Base-by-base conservation (phyloP, 1,139 yeast species). In the Yamadazyma buinensis region DNA sequence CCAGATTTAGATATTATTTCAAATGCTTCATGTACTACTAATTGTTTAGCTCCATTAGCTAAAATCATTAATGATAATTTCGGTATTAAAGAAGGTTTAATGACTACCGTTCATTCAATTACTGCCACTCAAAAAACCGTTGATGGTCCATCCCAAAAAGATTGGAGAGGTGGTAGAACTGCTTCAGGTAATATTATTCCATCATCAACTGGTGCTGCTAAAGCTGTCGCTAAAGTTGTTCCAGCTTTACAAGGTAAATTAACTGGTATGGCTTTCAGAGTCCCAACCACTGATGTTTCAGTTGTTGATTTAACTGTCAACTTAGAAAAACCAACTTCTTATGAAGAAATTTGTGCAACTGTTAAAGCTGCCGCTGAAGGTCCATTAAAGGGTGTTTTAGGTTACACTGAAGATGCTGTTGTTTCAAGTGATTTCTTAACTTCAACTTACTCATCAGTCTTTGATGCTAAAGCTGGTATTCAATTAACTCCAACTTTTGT, bases 141-240 rank as follows among this genome's bases (percentile, higher is more conserved):
- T 48, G 88, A 81, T 59, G 88, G 88, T 62, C 85, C 87, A 52
- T 80, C 87, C 59, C 78, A 76, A 74, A 81, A 81, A 76, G 88
- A 81, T 76, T 81, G 88, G 88, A 77, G 88, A 72, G 88, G 88
- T 59, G 88, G 88, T 61, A 78, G 88, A 67, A 77, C 87, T 58
- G 88, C 87, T 55, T 75, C 84, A 37, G 85, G 80, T 56, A 81
- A 81, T 80, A 79, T 81, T 61, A 81, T 81, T 57, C 88, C 88
- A 55, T 80, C 87, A 23, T 79, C 87, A 51, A 81, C 88, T 46
- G 88, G 88, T 73, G 88, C 88, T 54, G 88, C 88, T 59, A 81
- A 81, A 77, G 87, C 87, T 47, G 88, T 81, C 52, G 87, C 86
- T 59, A 80, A 80, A 74, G 87, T 81, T 54, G 79, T 81, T 51